A percentile compares a stretch with the other conserved stretches of the same genome.
These are phyloP conservation scores for Tranzscheliella williamsii DNA, from an alignment of 1,284 basidiomycete species.

Conservation along the genomic window DNA sequence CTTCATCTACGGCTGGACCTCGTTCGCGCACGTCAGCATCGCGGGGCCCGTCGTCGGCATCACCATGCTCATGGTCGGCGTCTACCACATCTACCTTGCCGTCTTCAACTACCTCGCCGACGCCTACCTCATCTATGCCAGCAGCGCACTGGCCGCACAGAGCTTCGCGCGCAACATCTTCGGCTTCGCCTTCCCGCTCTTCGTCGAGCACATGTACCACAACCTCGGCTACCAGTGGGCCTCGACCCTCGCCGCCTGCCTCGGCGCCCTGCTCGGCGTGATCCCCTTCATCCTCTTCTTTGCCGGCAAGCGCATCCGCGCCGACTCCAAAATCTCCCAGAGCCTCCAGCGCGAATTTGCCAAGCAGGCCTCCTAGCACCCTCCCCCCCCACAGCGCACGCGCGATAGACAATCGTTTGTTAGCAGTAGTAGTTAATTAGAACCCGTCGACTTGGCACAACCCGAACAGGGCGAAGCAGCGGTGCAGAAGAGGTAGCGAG, in stretches of 20 bases:
- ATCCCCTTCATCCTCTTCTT: constrained; percentile 70
- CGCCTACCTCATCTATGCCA: constrained; percentile 68
- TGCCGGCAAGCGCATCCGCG: constrained; percentile 70
- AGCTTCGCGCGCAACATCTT: constrained; percentile 69
- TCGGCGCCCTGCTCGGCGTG: constrained; percentile 69
- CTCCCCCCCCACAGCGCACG: too few species aligned
- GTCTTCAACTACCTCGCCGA: constrained; percentile 67
- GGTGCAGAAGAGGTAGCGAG: too few species aligned
- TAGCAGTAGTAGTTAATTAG: too few species aligned
- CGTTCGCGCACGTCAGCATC: constrained; percentile 31
- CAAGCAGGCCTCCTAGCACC: too few species aligned
- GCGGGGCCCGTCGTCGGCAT: constrained; percentile 60
- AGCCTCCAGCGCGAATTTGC: too few species aligned
- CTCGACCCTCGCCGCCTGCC: constrained; percentile 69
- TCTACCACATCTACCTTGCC: constrained; percentile 59
- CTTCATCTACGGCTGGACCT: constrained; percentile 60
- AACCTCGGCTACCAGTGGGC: constrained; percentile 72
- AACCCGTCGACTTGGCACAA: too few species aligned
- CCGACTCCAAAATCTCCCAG: constrained; percentile 66
- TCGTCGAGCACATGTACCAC: constrained; percentile 65
- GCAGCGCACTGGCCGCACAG: constrained; percentile 76
- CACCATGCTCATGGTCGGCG: constrained; percentile 35
- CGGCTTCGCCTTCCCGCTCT: constrained; percentile 40
- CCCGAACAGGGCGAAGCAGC: too few species aligned
- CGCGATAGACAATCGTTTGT: too few species aligned